phyloP scores from a whole-genome alignment of 23 red algal species.

The Agarophyton chilense region DNA sequence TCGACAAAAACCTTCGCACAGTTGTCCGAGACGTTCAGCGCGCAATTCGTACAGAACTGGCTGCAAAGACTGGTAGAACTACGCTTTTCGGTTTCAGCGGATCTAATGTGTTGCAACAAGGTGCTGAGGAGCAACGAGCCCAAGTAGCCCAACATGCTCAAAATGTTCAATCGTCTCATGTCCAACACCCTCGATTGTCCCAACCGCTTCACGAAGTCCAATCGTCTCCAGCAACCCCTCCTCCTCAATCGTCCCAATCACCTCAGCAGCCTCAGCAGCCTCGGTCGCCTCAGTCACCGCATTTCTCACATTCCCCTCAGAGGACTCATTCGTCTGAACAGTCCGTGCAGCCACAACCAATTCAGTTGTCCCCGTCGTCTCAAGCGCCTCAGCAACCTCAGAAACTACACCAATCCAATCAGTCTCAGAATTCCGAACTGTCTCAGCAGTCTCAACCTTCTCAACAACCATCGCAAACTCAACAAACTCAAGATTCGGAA shows the following conservation, averaged over 20 bases:
- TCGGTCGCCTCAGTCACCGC: no score
- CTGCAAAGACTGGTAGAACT: neutral
- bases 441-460: neutral
- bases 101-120: neutral
- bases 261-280: no score
- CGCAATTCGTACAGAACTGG: neutral
- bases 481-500: neutral
- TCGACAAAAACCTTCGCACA: neutral
- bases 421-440: neutral
- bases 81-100: neutral
- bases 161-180: neutral
- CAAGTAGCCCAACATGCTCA: neutral
- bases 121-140: neutral
- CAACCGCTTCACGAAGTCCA: neutral
- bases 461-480: neutral
- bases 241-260: no score
- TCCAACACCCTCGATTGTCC: neutral
- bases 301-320: no score
- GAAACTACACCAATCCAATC: neutral
- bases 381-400: neutral
- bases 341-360: neutral
- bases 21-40: conserved; percentile 22
- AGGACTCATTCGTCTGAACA: no score
- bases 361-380: neutral
- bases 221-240: neutral